Base-by-base conservation (phyloP, 139 green algal genomes). In the Chlamydomonas eustigma region DNA sequence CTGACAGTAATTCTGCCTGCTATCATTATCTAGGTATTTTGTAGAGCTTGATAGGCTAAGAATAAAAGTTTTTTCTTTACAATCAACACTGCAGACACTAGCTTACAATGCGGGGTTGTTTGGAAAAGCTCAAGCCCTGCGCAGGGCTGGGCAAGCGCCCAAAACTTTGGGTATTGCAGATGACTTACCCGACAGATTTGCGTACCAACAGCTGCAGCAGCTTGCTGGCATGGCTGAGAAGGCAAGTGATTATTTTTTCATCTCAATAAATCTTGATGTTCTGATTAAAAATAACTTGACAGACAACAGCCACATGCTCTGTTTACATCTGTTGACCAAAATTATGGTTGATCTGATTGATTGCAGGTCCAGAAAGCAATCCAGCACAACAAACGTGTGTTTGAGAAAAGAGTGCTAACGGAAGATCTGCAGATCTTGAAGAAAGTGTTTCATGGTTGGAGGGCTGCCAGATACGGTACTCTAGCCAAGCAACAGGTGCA, bases 181-280 rank as follows among this genome's bases (percentile, higher is more conserved):
- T 51, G 91, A 93, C 67, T 78, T 95, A 72, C 89, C 91, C 0
- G 85, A 86, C 4, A 78, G 90, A 6, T 80, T 97, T 74, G 92
- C 91, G 18, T 91, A 90, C 65, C 76, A 97, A 77, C 88, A 94
- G 77, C 86, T 97, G 12, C 80, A 80, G 70, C 44, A 80, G n/a
- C 80, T 97, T 68, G 86, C 86, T 2, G 92, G 92, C 51, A 95
- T 97, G 91, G 86, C 88, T 0, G 79, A 77, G 63, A 96, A 96
- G 84, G 91, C 64, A 38, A 5, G 68, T n/a, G n/a, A n/a, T n/a
- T n/a, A n/a, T 71, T 25, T 71, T 25, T 30, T 25, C 34, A 12
- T 71, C n/a, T 36, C n/a, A n/a, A n/a, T n/a, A n/a, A n/a, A n/a
- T n/a, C n/a, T n/a, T n/a, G n/a, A n/a, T n/a, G n/a, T n/a, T n/a